Conservation (phyloP, 306 rosid species). For the Carpinus viminea region DNA sequence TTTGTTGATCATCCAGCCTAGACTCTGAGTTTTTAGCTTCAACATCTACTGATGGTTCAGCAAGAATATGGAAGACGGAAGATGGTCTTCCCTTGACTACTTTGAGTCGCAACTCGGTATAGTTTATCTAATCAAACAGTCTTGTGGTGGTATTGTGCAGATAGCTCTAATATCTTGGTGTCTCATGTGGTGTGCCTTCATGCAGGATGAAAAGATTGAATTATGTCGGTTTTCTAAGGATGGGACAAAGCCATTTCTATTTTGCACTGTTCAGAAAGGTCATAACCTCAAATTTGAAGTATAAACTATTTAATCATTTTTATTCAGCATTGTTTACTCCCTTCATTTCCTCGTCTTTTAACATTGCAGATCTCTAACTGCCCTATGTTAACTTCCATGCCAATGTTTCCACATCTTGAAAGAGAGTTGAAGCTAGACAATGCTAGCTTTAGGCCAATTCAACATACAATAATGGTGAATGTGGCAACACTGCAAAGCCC, state of each 20-base stretch:
- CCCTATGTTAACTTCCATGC: too few relatives aligned
- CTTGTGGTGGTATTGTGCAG: slow-evolving; percentile 7
- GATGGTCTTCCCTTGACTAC: slow-evolving; percentile 87
- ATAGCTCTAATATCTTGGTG: slow-evolving; percentile 17
- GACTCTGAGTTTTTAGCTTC: slow-evolving; percentile 91
- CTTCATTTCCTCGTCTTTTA: too few relatives aligned
- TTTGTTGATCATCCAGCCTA: slow-evolving; percentile 51
- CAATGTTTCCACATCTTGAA: neutral
- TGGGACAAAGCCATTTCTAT: too few relatives aligned
- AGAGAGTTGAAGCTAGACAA: rapidly evolving
- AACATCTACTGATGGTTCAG: slow-evolving; percentile 87
- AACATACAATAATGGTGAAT: neutral
- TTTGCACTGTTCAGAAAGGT: slow-evolving; percentile 83
- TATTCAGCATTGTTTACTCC: too few relatives aligned
- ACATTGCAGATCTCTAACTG: too few relatives aligned
- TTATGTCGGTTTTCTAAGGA: too few relatives aligned
- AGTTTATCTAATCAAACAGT: slow-evolving; percentile 9
- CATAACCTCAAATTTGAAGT: slow-evolving; percentile 11
- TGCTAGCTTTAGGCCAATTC: neutral
- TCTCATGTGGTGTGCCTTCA: slow-evolving; percentile 12
- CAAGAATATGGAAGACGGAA: slow-evolving; percentile 80
- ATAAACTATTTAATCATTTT: too few relatives aligned
- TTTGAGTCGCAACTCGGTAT: slow-evolving; percentile 72
- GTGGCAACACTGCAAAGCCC: neutral
- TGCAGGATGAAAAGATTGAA: slow-evolving; percentile 87